A percentile compares a stretch with the other conserved stretches of the same genome.
These are phyloP conservation scores for Syzygium malaccense DNA, from an alignment of 441 rosid species.

Conservation along the genomic window DNA sequence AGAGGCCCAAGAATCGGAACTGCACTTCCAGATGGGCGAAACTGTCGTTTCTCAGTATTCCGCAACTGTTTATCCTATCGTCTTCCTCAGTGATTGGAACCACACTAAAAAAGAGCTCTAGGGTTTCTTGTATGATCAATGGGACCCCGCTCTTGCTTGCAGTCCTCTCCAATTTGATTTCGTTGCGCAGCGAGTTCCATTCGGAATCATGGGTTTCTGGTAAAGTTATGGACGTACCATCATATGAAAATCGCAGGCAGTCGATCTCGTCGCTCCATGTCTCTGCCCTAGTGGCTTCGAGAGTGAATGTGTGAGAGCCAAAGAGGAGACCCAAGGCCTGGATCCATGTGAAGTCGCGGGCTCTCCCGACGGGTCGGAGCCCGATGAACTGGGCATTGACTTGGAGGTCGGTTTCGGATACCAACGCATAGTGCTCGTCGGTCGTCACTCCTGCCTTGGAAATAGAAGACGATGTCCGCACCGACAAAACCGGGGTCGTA, in stretches of 20 bases:
- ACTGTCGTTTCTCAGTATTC: background rate
- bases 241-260: background rate
- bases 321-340: background rate
- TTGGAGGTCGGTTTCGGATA: background rate
- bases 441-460: background rate
- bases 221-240: background rate
- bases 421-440: background rate
- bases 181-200: background rate
- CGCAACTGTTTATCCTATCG: background rate
- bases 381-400: slow-evolving; percentile 3
- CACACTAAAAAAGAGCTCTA: background rate
- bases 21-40: slow-evolving; percentile 2
- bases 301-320: background rate
- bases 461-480: background rate
- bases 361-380: background rate
- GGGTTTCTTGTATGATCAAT: background rate
- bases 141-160: background rate
- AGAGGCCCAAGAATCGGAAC: background rate
- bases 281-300: background rate
- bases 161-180: background rate
- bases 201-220: background rate
- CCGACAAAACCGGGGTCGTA: slow-evolving; percentile 1
- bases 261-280: background rate
- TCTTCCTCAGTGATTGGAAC: background rate
- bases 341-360: slow-evolving; percentile 1